Percentiles rank a stretch among this genome's conserved stretches.
These are phyloP conservation scores for Plasmodium relictum DNA, from an alignment of 169 alveolate genomes.

Conservation along the genomic window DNA sequence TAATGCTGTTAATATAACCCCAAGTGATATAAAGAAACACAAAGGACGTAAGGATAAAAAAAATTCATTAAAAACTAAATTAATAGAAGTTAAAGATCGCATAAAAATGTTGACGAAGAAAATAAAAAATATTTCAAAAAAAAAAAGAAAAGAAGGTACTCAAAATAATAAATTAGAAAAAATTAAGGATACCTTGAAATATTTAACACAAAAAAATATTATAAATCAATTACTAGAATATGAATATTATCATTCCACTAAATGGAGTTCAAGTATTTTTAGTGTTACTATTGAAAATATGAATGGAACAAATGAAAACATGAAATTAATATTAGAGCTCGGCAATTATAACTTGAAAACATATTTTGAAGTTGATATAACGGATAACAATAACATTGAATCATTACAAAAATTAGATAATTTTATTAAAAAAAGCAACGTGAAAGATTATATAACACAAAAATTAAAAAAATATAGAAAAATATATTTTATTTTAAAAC, in stretches of 20 bases:
- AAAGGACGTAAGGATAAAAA: neutral
- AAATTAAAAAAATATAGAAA: slow-evolving; percentile 30
- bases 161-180: slow-evolving; percentile 13
- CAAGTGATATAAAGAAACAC: neutral
- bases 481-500: slow-evolving; percentile 18
- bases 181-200: slow-evolving; percentile 44
- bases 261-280: slow-evolving; percentile 54
- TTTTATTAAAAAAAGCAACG: slow-evolving; percentile 51
- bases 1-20: neutral
- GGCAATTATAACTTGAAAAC: slow-evolving; percentile 51
- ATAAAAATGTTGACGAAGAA: slow-evolving; percentile 12
- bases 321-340: slow-evolving; percentile 39
- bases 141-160: slow-evolving; percentile 5
- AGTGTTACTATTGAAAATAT: slow-evolving; percentile 60
- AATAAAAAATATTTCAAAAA: slow-evolving; percentile 2
- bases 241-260: slow-evolving; percentile 74
- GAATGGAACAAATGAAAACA: slow-evolving; percentile 58
- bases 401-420: slow-evolving; percentile 51
- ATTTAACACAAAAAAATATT: slow-evolving; percentile 41
- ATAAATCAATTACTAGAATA: slow-evolving; percentile 65
- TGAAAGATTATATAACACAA: slow-evolving; percentile 22
- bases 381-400: neutral
- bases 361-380: slow-evolving; percentile 46
- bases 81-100: slow-evolving; percentile 18
- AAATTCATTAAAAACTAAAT: neutral